Evolutionary conservation across 345 rosid species (phyloP).

Genomic region (Hibiscus tridactylites): DNA sequence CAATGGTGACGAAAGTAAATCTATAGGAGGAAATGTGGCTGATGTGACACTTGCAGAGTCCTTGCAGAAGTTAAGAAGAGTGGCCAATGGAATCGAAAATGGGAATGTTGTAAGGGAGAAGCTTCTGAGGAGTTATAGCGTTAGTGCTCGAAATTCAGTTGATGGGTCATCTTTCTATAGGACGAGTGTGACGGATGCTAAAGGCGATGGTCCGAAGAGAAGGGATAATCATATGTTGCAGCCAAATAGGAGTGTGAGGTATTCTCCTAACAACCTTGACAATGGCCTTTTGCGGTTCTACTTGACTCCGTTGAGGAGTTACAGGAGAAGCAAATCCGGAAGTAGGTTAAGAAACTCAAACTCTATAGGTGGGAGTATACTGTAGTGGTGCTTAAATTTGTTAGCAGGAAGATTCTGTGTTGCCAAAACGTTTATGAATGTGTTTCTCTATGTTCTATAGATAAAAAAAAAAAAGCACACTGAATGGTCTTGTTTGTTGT

Average conservation of each 20-base stretch:
- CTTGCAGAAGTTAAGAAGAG: slow-evolving; percentile 12
- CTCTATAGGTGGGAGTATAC: slow-evolving; percentile 21
- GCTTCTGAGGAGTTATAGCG: slow-evolving; percentile 55
- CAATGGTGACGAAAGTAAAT: neutral
- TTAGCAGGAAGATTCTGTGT: slow-evolving; percentile 15
- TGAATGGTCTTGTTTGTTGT: slow-evolving; percentile 14
- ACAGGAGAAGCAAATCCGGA: slow-evolving; percentile 49
- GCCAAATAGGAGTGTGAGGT: slow-evolving; percentile 31
- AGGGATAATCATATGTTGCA: slow-evolving; percentile 31
- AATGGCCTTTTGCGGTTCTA: slow-evolving; percentile 52
- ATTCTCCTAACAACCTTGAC: slow-evolving; percentile 38
- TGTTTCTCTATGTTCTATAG: slow-evolving; percentile 27
- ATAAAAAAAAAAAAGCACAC: slow-evolving; percentile 14
- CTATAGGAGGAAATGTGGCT: neutral
- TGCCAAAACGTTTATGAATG: slow-evolving; percentile 25
- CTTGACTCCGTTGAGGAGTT: slow-evolving; percentile 58
- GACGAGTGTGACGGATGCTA: slow-evolving; percentile 17
- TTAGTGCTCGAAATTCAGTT: slow-evolving; percentile 42
- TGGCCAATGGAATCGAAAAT: slow-evolving; percentile 3
- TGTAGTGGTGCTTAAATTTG: slow-evolving; percentile 20
- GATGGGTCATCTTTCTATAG: slow-evolving; percentile 26
- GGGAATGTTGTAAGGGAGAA: slow-evolving; percentile 34
- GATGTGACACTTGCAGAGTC: slow-evolving; percentile 3
- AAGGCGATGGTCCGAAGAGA: slow-evolving; percentile 21
- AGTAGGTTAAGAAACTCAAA: slow-evolving; percentile 36